Base-by-base conservation (phyloP, 2,329 filamentous ascomycete genomes). In the Cladosporium sp. region DNA sequence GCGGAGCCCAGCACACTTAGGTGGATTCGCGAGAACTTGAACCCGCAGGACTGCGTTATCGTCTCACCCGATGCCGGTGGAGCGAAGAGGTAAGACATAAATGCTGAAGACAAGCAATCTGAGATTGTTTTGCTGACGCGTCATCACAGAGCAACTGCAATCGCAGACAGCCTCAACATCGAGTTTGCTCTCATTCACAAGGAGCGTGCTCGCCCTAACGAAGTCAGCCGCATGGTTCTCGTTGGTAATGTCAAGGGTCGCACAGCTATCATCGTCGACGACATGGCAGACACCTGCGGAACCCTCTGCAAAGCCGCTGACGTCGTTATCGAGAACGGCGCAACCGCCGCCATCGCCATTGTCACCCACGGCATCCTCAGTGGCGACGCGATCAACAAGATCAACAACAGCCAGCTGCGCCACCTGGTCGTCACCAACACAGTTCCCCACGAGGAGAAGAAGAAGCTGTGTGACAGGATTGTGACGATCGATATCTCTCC, bases 271-370 rank as follows among this genome's bases (percentile, higher is more conserved):
- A 86, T 99, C 51, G 93, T 99, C 50, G 93, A 97, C 73, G 93
- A 97, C 73, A 97, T 97, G 91, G 92, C 92, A 34, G 93, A 97
- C 72, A 97, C 93, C 3, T 97, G 92, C 74, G 92, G 92, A 66
- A 96, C 91, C 1, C 80, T 89, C 12, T 85, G 82, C 73, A 97
- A 97, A 78, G 94, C 92, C 2, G 94, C 93, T 15, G 87, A 90
- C 59, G 93, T 92, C 0, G 84, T 97, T 55, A 90, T 93, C 74
- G 83, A 90, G 67, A 88, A 97, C 70, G 90, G 91, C 34, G 93
- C 94, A 1, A 86, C 85, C 65, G 86, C 95, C 71, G 92, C 96
- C 38, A 90, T 96, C 63, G 94, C 94, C 22, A 95, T 97, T 65
- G 94, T 97, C 60, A 97, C 93, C 1, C 93, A 97, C 72, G 92